A percentile compares a stretch with the other conserved stretches of the same genome.
phyloP scores from a whole-genome alignment of 208 protist genomes.

The Acanthamoeba castellanii region DNA sequence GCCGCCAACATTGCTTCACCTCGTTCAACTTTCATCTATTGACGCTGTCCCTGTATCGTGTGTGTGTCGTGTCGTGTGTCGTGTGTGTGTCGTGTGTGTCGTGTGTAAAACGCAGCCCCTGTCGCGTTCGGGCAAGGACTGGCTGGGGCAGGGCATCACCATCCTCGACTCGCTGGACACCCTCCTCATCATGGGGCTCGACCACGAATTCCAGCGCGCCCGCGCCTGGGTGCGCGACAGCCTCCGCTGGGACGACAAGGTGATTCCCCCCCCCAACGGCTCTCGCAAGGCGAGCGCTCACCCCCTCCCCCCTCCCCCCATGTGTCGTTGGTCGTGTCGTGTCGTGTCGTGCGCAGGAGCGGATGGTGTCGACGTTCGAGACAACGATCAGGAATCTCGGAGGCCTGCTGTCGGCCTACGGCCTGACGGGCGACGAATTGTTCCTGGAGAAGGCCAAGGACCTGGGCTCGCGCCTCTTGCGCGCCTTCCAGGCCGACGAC shows the following conservation, averaged over 20 bases:
- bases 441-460: constrained; percentile 76
- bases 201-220: constrained; percentile 17
- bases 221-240: background rate
- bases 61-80: too few species aligned
- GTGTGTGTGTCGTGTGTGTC: too few species aligned
- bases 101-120: too few species aligned
- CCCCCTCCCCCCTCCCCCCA: background rate
- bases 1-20: too few species aligned
- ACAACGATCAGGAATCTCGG: constrained; percentile 81
- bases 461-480: constrained; percentile 65
- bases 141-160: background rate
- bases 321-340: background rate
- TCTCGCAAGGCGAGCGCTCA: background rate
- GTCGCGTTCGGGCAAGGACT: background rate
- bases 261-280: too few species aligned
- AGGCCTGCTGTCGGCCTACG: constrained; percentile 73
- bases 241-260: too few species aligned
- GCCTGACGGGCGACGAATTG: background rate
- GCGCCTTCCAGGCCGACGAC: constrained; percentile 59
- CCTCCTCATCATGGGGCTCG: background rate
- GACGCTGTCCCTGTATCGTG: too few species aligned
- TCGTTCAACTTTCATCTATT: too few species aligned
- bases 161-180: constrained; percentile 28
- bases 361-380: constrained; percentile 74
- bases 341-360: background rate